These are phyloP conservation scores for Plantago major DNA, from an alignment of 257 asterid genomes.

Conservation along the genomic window DNA sequence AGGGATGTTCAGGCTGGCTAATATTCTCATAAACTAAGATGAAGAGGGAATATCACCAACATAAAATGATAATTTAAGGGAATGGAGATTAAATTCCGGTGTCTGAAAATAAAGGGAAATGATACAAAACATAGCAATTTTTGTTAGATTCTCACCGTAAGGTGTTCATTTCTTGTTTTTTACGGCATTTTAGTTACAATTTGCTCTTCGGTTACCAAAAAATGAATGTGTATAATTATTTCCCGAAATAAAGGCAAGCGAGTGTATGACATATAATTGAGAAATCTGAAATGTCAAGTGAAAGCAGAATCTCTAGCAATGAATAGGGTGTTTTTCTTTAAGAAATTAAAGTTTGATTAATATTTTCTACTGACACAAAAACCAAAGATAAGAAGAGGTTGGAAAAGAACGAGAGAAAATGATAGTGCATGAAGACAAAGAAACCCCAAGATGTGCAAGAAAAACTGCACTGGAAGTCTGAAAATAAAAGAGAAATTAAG, in stretches of 20 bases:
- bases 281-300: slow-evolving; percentile 33
- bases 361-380: slow-evolving; percentile 29
- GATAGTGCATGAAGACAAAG: slow-evolving; percentile 8
- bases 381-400: slow-evolving; percentile 21
- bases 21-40: no score
- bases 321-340: slow-evolving; percentile 19
- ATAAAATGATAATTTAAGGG: no score
- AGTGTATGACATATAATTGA: slow-evolving; percentile 27
- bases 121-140: no score
- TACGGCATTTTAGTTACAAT: no score
- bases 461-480: slow-evolving; percentile 18
- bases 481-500: slow-evolving; percentile 5
- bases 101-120: no score
- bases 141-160: no score
- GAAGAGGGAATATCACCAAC: no score
- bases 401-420: slow-evolving; percentile 19
- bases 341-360: slow-evolving; percentile 20
- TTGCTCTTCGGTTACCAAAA: no score
- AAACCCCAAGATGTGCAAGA: neutral
- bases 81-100: no score
- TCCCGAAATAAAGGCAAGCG: neutral
- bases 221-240: neutral
- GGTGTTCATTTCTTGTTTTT: no score
- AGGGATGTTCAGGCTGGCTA: no score
- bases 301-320: slow-evolving; percentile 44